Evolutionary conservation across 2,329 filamentous ascomycete species (phyloP).

Genomic region (Mycosphaerella sp.): DNA sequence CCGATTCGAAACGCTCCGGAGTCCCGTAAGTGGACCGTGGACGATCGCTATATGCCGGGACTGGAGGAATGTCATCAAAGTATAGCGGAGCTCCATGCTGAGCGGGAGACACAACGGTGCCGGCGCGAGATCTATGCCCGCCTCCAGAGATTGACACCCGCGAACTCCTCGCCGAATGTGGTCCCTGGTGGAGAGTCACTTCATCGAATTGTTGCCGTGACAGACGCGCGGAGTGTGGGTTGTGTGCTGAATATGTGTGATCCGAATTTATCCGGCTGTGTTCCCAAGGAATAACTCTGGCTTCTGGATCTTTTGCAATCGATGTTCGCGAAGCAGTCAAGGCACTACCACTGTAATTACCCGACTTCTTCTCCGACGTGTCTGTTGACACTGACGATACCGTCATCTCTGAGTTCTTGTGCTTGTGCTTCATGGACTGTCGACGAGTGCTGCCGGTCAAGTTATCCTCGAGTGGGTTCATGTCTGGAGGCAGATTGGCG

Average conservation of each 20-base stretch:
- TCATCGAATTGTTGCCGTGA: constrained; percentile 49
- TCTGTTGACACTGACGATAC: constrained; percentile 28
- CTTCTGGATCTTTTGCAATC: constrained; percentile 38
- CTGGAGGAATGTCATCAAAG: constrained; percentile 16
- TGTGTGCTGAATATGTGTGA: constrained; percentile 50
- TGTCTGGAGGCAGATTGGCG: constrained; percentile 74
- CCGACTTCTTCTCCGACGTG: constrained; percentile 54
- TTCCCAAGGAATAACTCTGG: constrained; percentile 63
- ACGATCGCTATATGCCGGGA: constrained; percentile 9
- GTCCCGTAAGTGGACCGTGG: constrained; percentile 10
- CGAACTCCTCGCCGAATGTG: constrained; percentile 35
- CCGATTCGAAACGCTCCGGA: constrained; percentile 15
- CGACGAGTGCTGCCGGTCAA: constrained; percentile 58
- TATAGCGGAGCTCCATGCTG: constrained; percentile 14
- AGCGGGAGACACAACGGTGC: constrained; percentile 16
- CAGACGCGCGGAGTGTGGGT: constrained; percentile 47
- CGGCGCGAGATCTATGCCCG: constrained; percentile 18
- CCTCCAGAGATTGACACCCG: constrained; percentile 32
- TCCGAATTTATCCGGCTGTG: constrained; percentile 65
- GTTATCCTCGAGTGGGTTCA: constrained; percentile 88
- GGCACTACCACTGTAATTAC: constrained; percentile 43
- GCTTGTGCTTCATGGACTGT: constrained; percentile 60
- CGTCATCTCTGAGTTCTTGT: constrained; percentile 56
- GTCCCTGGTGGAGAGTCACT: constrained; percentile 26
- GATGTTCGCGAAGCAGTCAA: constrained; percentile 37